A percentile compares a stretch with the other conserved stretches of the same genome.
These are phyloP conservation scores for Mycotypha africana DNA, from an alignment of 371 early-diverging fungal genomes.

Conservation along the genomic window DNA sequence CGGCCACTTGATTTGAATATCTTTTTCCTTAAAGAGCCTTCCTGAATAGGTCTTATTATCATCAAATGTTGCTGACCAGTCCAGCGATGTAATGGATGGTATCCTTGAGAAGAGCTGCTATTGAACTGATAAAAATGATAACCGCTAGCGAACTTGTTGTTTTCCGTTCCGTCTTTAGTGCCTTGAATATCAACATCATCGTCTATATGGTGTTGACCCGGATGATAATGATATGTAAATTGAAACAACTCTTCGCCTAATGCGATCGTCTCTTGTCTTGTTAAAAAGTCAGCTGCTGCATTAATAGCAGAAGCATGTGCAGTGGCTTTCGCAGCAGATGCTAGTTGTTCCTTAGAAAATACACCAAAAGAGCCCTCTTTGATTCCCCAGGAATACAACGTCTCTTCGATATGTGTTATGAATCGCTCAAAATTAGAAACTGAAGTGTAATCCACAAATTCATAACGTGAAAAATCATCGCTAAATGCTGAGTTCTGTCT, in stretches of 20 bases:
- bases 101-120: slow-evolving; percentile 4
- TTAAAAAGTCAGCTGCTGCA: slow-evolving; percentile 19
- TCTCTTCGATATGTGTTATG: slow-evolving; percentile 50
- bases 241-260: slow-evolving; percentile 40
- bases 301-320: slow-evolving; percentile 5
- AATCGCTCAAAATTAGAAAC: slow-evolving; percentile 63
- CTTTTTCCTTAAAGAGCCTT: slow-evolving; percentile 28
- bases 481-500: slow-evolving; percentile 16
- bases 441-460: slow-evolving; percentile 71
- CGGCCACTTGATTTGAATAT: slow-evolving; percentile 19
- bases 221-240: slow-evolving; percentile 44
- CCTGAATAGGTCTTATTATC: slow-evolving; percentile 32
- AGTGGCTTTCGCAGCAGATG: slow-evolving; percentile 14
- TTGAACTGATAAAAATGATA: slow-evolving; percentile 22
- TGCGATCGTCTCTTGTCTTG: slow-evolving; percentile 24
- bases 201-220: slow-evolving; percentile 5
- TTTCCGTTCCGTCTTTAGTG: too few species aligned
- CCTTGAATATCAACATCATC: slow-evolving; percentile 6
- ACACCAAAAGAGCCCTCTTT: slow-evolving; percentile 44
- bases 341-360: slow-evolving; percentile 31
- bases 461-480: slow-evolving; percentile 38
- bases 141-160: too few species aligned
- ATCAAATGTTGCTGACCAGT: slow-evolving; percentile 48
- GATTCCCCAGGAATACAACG: slow-evolving; percentile 49
- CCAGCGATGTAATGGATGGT: slow-evolving; percentile 63